Evolutionary conservation across 2,329 filamentous ascomycete genomes (phyloP).

Genomic region (Aspergillus novofumigatus): DNA sequence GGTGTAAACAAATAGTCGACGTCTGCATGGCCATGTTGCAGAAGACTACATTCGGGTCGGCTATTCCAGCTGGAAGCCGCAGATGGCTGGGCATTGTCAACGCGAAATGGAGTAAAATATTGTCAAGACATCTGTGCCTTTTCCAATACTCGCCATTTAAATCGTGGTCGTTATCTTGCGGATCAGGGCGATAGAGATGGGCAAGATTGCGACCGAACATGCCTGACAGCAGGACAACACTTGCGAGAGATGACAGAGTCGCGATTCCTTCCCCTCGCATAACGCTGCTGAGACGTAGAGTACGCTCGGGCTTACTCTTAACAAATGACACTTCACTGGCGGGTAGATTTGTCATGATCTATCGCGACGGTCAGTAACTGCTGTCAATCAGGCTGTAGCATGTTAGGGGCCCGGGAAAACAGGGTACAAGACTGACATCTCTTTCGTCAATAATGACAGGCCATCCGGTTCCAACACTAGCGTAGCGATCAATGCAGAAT

Average conservation of each 20-base stretch:
- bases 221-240: slow-evolving; percentile 78
- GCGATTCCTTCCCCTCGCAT: slow-evolving; percentile 64
- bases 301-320: slow-evolving; percentile 69
- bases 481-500: slow-evolving; percentile 86
- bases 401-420: not conserved
- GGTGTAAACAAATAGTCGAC: slow-evolving; percentile 93
- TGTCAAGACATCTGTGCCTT: slow-evolving; percentile 82
- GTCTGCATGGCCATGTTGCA: slow-evolving; percentile 97
- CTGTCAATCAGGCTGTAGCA: not conserved
- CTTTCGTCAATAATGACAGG: slow-evolving; percentile 89
- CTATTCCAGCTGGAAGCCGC: slow-evolving; percentile 70
- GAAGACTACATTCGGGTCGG: slow-evolving; percentile 82
- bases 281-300: slow-evolving; percentile 57
- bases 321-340: slow-evolving; percentile 80
- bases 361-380: slow-evolving; percentile 16
- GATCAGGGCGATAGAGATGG: slow-evolving; percentile 82
- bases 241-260: slow-evolving; percentile 72
- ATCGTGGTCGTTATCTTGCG: slow-evolving; percentile 77
- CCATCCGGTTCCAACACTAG: slow-evolving; percentile 95
- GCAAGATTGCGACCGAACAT: slow-evolving; percentile 87
- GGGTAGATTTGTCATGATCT: slow-evolving; percentile 80
- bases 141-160: slow-evolving; percentile 95
- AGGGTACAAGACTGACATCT: slow-evolving; percentile 53
- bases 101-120: slow-evolving; percentile 81
- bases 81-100: slow-evolving; percentile 76